Percentiles rank a stretch among this genome's conserved stretches.
phyloP scores from a whole-genome alignment of 2,329 filamentous ascomycete species.

The Fusarium sp. region DNA sequence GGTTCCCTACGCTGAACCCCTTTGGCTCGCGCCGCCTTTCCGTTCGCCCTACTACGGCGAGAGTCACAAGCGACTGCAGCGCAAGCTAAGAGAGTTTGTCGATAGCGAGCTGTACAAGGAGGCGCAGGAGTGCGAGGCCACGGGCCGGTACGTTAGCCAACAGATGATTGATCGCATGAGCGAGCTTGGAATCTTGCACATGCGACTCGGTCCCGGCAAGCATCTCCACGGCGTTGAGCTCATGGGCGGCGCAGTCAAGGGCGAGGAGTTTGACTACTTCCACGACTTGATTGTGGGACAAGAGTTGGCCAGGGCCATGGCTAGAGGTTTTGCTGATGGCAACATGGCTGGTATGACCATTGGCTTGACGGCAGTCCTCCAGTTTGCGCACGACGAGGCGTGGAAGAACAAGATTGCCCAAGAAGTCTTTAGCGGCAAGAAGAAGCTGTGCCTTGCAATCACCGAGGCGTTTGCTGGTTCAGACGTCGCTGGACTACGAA shows the following conservation, averaged over 20 bases:
- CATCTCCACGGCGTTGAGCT: conserved; percentile 76
- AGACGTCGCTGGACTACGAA: conserved; percentile 80
- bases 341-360: conserved; percentile 90
- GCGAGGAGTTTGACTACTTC: conserved; percentile 86
- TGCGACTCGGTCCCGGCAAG: conserved; percentile 83
- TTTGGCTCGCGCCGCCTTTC: conserved; percentile 81
- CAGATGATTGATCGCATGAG: conserved; percentile 81
- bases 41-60: conserved; percentile 83
- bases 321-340: conserved; percentile 83
- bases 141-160: conserved; percentile 74
- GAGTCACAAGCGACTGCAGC: conserved; percentile 72
- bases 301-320: conserved; percentile 74
- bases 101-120: conserved; percentile 76
- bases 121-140: conserved; percentile 76
- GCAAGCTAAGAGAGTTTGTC: conserved; percentile 74
- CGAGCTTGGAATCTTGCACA: conserved; percentile 75
- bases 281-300: conserved; percentile 80
- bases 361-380: conserved; percentile 77
- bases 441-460: conserved; percentile 88
- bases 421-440: conserved; percentile 79
- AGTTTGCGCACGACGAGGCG: conserved; percentile 74
- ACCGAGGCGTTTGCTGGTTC: conserved; percentile 85
- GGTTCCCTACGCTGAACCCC: conserved; percentile 84
- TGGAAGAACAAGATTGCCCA: conserved; percentile 72
- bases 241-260: conserved; percentile 73